Evolutionary conservation across 768 basidiomycete species (phyloP), one percentile per base, ranked within the genome.

Genomic region (Leccinum uliginosum): DNA sequence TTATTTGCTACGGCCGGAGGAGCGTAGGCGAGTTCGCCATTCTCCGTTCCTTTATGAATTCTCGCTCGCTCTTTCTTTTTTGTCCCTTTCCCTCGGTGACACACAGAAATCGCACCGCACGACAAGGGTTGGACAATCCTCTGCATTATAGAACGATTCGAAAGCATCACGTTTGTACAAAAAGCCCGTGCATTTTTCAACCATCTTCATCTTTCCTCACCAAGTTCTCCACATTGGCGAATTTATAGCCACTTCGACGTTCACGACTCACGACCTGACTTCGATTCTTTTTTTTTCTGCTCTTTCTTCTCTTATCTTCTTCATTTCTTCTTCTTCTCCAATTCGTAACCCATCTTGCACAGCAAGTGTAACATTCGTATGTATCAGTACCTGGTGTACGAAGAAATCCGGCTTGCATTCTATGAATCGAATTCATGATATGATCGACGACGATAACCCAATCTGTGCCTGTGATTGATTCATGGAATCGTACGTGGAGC

Each of bases 1-100:
- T 65, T 83, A 60, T 80, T 82, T 62, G 66, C 76, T 59, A 73
- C 78, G 49, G 65, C 76, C 53, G 75, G 75, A 54, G 74, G 71
- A 47, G 66, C 71, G 55, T 72, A 72, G 71, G 58, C 46, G 32
- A 29, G 27, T 26, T 48, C 40, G n/a, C 30, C 4, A 12, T 15
- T 38, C 48, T 56, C 48, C 27, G 0, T 53, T 63, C 61, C 48
- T 49, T 59, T 56, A 19, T 23, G 19, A 57, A 43, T 49, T 53
- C 40, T 43, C 19, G n/a, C 10, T 19, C 26, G 34, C 51, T 43
- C 50, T 4, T 43, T 56, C 21, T 21, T 51, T 53, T 32, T 30
- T 50, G 40, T 44, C 30, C 17, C 26, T 12, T 66, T 38, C 17
- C 46, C 51, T 47, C 24, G 29, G 44, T 23, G 47, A 53, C 58